Evolutionary conservation across 1,284 basidiomycete genomes (phyloP).

Genomic region (Trichosporon sp.): DNA sequence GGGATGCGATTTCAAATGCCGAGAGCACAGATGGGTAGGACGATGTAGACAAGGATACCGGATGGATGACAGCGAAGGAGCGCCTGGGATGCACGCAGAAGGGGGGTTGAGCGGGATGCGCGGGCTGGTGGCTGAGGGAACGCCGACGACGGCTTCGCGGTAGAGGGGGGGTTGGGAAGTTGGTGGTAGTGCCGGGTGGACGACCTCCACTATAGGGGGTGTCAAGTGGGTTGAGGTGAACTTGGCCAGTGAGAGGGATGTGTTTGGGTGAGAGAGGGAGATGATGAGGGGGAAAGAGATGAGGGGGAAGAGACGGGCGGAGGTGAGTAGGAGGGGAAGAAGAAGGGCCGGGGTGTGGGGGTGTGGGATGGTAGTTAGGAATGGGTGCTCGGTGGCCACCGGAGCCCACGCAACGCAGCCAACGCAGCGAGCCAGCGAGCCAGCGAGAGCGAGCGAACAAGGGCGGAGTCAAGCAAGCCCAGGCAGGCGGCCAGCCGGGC

Average conservation of each 20-base stretch:
- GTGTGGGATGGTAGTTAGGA: conserved; percentile 14
- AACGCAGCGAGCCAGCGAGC: background rate
- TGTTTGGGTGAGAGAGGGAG: background rate
- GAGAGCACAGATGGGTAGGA: background rate
- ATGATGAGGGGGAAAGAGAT: no score
- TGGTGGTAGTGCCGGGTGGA: conserved; percentile 10
- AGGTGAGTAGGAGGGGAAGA: no score
- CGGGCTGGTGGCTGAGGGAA: background rate
- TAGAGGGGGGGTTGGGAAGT: background rate
- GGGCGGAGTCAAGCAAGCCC: conserved; percentile 14
- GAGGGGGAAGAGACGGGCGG: no score
- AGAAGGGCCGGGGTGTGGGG: background rate
- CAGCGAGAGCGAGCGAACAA: conserved; percentile 11
- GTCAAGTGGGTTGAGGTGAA: background rate
- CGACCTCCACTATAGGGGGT: conserved; percentile 16
- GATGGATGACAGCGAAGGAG: background rate
- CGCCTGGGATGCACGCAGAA: background rate
- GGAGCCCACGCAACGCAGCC: conserved; percentile 19
- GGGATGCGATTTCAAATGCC: conserved; percentile 1
- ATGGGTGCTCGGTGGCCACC: conserved; percentile 20
- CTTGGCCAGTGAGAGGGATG: background rate
- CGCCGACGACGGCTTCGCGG: background rate
- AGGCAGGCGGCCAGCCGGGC: background rate
- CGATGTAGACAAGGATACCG: background rate
- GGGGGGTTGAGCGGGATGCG: background rate